Evolutionary conservation across 148 eudicot genomes (phyloP).

Genomic region (Polygonum maritimum): DNA sequence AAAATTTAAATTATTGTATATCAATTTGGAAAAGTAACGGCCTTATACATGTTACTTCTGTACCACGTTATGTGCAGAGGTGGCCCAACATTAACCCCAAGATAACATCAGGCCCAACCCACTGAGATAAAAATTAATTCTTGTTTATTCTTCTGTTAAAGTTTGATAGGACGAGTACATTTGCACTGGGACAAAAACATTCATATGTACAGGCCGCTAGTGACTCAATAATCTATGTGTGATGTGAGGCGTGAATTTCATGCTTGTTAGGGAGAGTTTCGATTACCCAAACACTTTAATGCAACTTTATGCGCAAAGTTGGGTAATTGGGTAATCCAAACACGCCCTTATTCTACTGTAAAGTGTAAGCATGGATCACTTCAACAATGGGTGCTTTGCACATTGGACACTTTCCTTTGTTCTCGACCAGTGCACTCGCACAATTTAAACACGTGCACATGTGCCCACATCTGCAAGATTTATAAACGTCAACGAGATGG

Average conservation of each 20-base stretch:
- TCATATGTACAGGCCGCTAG: not conserved
- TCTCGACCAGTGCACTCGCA: constrained; percentile 49
- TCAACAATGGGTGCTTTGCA: constrained; percentile 81
- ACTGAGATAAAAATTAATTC: not conserved
- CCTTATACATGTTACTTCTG: too few relatives aligned
- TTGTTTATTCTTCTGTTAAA: not conserved
- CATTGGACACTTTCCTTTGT: constrained; percentile 68
- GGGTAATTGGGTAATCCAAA: too few relatives aligned
- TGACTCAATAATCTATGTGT: not conserved
- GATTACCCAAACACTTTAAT: too few relatives aligned
- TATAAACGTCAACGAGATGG: not conserved
- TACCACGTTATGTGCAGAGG: too few relatives aligned
- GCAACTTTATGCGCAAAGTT: too few relatives aligned
- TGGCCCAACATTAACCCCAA: too few relatives aligned
- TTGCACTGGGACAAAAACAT: not conserved
- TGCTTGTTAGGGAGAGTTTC: not conserved
- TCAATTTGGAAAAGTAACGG: too few relatives aligned
- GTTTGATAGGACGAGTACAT: not conserved
- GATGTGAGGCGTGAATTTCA: not conserved
- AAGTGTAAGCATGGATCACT: constrained; percentile 67
- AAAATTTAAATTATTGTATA: too few relatives aligned
- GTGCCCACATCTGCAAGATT: constrained; percentile 76
- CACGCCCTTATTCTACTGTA: constrained; percentile 24
- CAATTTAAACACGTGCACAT: constrained; percentile 86
- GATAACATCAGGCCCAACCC: not conserved